Percentiles rank a stretch among this genome's conserved stretches.
phyloP scores from a whole-genome alignment of 2,329 filamentous ascomycete genomes.

The Corniculantispora saksenae region DNA sequence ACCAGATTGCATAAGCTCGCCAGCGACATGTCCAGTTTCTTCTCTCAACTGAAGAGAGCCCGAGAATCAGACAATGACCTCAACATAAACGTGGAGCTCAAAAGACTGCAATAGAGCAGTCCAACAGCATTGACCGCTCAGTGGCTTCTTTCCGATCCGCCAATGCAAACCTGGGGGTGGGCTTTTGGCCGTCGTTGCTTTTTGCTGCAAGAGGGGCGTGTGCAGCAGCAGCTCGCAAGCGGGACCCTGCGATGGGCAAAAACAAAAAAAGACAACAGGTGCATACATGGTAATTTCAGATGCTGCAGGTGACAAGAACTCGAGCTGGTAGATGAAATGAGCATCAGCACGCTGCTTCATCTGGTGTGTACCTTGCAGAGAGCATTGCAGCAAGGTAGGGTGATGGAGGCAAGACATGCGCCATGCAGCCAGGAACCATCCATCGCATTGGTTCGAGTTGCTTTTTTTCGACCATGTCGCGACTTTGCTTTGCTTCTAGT shows the following conservation, averaged over 20 bases:
- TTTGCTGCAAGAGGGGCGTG: neutral
- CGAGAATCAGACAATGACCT: too few species aligned
- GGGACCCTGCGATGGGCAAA: neutral
- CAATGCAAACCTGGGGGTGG: neutral
- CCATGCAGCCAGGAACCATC: neutral
- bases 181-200: neutral
- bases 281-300: slow-evolving; percentile 9
- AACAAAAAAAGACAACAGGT: neutral
- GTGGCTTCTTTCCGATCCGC: neutral
- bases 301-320: slow-evolving; percentile 7
- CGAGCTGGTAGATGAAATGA: slow-evolving; percentile 5
- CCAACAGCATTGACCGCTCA: neutral
- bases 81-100: neutral
- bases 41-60: neutral
- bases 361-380: neutral
- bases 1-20: neutral
- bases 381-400: neutral
- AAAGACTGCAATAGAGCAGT: neutral
- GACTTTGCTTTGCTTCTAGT: neutral
- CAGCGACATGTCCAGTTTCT: neutral
- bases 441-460: neutral
- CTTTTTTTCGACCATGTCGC: neutral
- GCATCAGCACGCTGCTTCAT: neutral
- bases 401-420: neutral
- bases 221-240: neutral